Conservation (phyloP, 2,329 filamentous ascomycete genomes). For the Chrysosphaeria jannelii region DNA sequence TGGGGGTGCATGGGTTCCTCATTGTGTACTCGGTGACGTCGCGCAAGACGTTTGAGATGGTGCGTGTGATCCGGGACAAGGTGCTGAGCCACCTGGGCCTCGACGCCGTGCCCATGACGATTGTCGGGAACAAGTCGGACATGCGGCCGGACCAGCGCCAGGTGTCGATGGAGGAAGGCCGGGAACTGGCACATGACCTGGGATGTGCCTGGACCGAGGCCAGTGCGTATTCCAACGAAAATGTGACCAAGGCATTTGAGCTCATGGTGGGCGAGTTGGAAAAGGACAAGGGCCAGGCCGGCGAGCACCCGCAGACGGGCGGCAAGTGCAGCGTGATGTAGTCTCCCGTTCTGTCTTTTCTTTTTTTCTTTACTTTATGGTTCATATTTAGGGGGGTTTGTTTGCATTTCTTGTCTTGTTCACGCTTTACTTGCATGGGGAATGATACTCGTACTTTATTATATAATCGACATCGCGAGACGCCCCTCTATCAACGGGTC, state of each 20-base stretch:
- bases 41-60: slow-evolving; percentile 89
- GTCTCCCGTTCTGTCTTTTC: not conserved
- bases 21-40: slow-evolving; percentile 94
- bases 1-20: slow-evolving; percentile 96
- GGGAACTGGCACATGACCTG: slow-evolving; percentile 58
- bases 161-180: slow-evolving; percentile 61
- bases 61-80: slow-evolving; percentile 84
- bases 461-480: too few species aligned
- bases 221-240: slow-evolving; percentile 77
- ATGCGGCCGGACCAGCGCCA: slow-evolving; percentile 78
- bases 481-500: too few species aligned
- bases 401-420: not conserved
- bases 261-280: slow-evolving; percentile 85
- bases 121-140: slow-evolving; percentile 94
- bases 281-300: slow-evolving; percentile 74
- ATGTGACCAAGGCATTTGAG: slow-evolving; percentile 79
- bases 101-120: slow-evolving; percentile 72
- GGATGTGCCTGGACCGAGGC: slow-evolving; percentile 88
- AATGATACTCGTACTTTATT: not conserved
- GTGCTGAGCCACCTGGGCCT: slow-evolving; percentile 89
- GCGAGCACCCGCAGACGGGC: slow-evolving; percentile 49
- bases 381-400: not conserved
- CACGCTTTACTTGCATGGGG: not conserved
- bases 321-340: slow-evolving; percentile 75
- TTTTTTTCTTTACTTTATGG: not conserved